These are phyloP conservation scores for Lodderomyces oxycetoniae DNA, from an alignment of 1,139 yeast species.

Conservation along the genomic window DNA sequence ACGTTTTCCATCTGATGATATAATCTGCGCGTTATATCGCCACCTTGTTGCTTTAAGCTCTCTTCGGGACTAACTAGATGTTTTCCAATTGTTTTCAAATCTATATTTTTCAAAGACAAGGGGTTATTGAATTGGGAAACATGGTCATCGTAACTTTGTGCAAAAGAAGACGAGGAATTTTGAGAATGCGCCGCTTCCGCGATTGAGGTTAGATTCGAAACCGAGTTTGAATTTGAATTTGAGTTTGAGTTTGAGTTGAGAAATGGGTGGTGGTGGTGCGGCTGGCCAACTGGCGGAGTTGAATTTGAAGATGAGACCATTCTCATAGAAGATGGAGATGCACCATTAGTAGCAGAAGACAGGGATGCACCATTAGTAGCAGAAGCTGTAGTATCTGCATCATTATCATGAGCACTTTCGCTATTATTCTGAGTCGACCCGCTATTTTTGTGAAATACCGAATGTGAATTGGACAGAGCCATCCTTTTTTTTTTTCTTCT, in stretches of 20 bases:
- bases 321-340: conserved; percentile 8
- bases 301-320: conserved; percentile 11
- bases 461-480: conserved; percentile 1
- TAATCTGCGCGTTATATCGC: conserved; percentile 65
- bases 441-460: background rate
- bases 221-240: conserved; percentile 1
- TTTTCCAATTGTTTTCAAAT: conserved; percentile 29
- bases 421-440: background rate
- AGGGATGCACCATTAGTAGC: too few species aligned
- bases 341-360: too few species aligned
- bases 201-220: conserved; percentile 1
- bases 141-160: conserved; percentile 19
- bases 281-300: conserved; percentile 2
- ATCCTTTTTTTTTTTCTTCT: too few species aligned
- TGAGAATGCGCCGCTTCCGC: background rate
- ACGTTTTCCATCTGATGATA: conserved; percentile 32
- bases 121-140: conserved; percentile 20
- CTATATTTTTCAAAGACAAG: conserved; percentile 20
- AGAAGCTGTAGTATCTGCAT: too few species aligned
- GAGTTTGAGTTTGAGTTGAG: conserved; percentile 3
- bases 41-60: conserved; percentile 55
- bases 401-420: too few species aligned
- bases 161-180: conserved; percentile 3
- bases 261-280: background rate
- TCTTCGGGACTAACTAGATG: conserved; percentile 36